Conservation (phyloP, 768 basidiomycete genomes). For the Leccinellum albellum region DNA sequence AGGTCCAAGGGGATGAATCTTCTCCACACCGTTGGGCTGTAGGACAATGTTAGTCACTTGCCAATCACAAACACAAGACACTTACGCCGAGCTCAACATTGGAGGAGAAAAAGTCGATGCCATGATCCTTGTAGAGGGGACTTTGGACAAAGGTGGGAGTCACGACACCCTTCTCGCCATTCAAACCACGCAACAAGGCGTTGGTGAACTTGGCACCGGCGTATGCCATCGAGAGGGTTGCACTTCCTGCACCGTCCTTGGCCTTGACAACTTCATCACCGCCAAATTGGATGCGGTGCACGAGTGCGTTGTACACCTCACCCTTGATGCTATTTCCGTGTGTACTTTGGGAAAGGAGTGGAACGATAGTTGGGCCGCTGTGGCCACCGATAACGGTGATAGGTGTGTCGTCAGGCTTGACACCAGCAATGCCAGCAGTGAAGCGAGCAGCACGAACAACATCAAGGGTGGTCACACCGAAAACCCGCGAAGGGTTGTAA, state of each 20-base stretch:
- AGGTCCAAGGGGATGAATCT: conserved; percentile 81
- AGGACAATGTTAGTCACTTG: conserved; percentile 11
- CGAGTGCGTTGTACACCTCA: conserved; percentile 71
- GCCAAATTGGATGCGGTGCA: conserved; percentile 94
- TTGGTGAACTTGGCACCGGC: conserved; percentile 72
- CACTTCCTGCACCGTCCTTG: conserved; percentile 82
- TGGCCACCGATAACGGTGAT: conserved; percentile 94
- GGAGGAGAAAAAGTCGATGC: conserved; percentile 92
- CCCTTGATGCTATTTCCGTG: conserved; percentile 71
- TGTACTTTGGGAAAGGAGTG: conserved; percentile 80
- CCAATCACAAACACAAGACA: conserved; percentile 9
- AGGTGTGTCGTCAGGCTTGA: conserved; percentile 59
- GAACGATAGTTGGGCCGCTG: conserved; percentile 94
- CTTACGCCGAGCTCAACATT: conserved; percentile 90
- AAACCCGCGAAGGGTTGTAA: conserved; percentile 84
- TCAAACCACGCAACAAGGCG: conserved; percentile 54
- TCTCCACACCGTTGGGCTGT: conserved; percentile 83
- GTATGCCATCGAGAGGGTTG: conserved; percentile 76
- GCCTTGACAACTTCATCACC: conserved; percentile 99
- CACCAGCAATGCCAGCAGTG: conserved; percentile 65
- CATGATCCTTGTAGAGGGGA: conserved; percentile 77
- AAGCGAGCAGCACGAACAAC: conserved; percentile 95
- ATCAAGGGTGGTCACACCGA: conserved; percentile 98
- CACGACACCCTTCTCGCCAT: conserved; percentile 65
- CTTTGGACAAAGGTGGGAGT: conserved; percentile 89